These are phyloP conservation scores for Venturia effusa DNA, from an alignment of 2,329 filamentous ascomycete species.

Conservation along the genomic window DNA sequence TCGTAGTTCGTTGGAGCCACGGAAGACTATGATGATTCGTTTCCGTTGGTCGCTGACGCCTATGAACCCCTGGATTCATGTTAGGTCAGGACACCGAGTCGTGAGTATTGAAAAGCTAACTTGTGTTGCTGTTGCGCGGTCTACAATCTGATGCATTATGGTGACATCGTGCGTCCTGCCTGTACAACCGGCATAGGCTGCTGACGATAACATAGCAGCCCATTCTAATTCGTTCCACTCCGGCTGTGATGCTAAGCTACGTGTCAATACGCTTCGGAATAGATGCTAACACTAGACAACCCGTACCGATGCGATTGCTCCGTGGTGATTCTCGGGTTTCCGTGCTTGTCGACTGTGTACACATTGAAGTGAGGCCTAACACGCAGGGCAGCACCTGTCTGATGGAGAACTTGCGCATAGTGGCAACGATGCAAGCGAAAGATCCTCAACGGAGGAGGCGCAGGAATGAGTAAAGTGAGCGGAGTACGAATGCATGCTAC, in stretches of 20 bases:
- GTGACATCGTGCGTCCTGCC: neutral
- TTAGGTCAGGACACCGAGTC: neutral
- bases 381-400: neutral
- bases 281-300: neutral
- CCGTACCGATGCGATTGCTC: too few relatives aligned
- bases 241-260: neutral
- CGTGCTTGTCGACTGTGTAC: neutral
- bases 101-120: neutral
- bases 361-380: neutral
- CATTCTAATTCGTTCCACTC: neutral
- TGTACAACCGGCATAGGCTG: constrained; percentile 1
- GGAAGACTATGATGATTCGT: neutral
- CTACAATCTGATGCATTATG: neutral
- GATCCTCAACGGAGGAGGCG: neutral
- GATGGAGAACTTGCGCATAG: neutral
- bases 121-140: neutral
- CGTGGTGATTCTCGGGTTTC: neutral
- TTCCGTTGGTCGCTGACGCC: constrained; percentile 1
- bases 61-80: neutral
- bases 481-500: neutral
- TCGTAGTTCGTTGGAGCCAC: neutral
- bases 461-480: neutral
- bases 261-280: neutral
- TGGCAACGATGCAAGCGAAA: neutral
- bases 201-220: neutral